Base-by-base conservation (phyloP, 2,329 filamentous ascomycete species). In the Rhynchosporium secalis region DNA sequence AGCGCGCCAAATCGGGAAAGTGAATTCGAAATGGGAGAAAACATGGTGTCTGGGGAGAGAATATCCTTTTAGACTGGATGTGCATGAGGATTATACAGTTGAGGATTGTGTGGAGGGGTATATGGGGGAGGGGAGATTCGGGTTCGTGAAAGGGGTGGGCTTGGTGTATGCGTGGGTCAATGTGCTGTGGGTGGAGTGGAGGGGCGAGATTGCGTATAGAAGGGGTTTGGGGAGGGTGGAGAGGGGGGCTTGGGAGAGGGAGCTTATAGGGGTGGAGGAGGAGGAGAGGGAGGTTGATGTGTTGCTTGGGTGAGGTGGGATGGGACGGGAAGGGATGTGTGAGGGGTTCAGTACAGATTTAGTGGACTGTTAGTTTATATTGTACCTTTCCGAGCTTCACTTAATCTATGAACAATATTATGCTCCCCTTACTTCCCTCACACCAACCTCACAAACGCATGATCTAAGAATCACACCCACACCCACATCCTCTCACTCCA, bases 171-270 rank as follows among this genome's bases (percentile, higher is more conserved):
- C 43, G 46, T 58, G 40, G 20, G 33, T 58, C 9, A 58, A 58
- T 38, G 56, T 58, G 29, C 56, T 58, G 26, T 58, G 56, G 56
- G 20, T 58, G 13, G 56, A 58, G 28, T 12, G 56, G 15, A 38
- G 46, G 9, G 36, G 43, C 1, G 56, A 46, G 12, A 28, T 51
- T 9, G 56, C 46, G 7, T 58, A 52, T 43, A 28, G 56, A 46
- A 49, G 12, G 29, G 47, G 29, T 0, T 26, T 58, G 29, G 56
- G 56, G 20, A 49, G 56, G 28, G 45, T 51, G 1, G 3, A 38
- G 20, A 51, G 26, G 20, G 3, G 10, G 4, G 46, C 46, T 10
- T 58, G 56, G 56, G 36, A 51, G 20, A 15, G 20, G 15, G 29
- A 29, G 2, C 15, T 57, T 33, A 15, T 31, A 3, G 31, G 1